A percentile compares a stretch with the other conserved stretches of the same genome.
Evolutionary conservation across 2,329 filamentous ascomycete genomes (phyloP).

Genomic region (Fusarium veterinarium): DNA sequence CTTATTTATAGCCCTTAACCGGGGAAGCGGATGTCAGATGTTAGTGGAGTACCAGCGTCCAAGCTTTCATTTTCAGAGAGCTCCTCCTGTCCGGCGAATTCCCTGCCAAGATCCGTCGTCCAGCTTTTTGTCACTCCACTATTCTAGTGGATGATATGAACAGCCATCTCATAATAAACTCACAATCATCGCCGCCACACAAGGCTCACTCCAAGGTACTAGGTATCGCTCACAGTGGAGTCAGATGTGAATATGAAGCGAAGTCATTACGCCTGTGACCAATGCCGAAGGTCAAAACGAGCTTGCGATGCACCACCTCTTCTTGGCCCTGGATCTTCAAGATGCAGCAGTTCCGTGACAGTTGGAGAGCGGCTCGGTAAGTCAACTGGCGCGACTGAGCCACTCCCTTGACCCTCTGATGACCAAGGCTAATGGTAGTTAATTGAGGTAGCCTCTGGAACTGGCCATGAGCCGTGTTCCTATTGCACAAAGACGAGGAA

Average conservation of each 20-base stretch:
- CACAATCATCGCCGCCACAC: not conserved
- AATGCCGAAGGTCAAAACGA: constrained; percentile 41
- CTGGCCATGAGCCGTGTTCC: constrained; percentile 38
- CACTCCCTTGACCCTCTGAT: not conserved
- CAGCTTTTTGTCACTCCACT: not conserved
- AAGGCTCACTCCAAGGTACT: not conserved
- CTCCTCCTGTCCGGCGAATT: not conserved
- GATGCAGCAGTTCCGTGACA: not conserved
- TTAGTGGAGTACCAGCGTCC: not conserved
- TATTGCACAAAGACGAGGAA: constrained; percentile 49
- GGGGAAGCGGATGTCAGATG: constrained; percentile 10
- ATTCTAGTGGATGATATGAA: not conserved
- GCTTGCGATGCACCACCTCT: constrained; percentile 40
- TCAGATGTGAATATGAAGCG: constrained; percentile 33
- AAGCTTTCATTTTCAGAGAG: not conserved
- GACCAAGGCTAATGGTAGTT: not conserved
- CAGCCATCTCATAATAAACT: not conserved
- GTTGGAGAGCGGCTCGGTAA: constrained; percentile 26
- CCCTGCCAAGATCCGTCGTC: not conserved
- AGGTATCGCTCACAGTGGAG: not conserved
- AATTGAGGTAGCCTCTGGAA: not conserved
- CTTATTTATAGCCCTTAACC: not conserved
- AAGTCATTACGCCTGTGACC: constrained; percentile 42
- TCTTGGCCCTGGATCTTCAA: constrained; percentile 8
- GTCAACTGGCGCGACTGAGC: not conserved